Evolutionary conservation across 2,329 filamentous ascomycete species (phyloP).

Genomic region (Paracoccidioides lutzii): DNA sequence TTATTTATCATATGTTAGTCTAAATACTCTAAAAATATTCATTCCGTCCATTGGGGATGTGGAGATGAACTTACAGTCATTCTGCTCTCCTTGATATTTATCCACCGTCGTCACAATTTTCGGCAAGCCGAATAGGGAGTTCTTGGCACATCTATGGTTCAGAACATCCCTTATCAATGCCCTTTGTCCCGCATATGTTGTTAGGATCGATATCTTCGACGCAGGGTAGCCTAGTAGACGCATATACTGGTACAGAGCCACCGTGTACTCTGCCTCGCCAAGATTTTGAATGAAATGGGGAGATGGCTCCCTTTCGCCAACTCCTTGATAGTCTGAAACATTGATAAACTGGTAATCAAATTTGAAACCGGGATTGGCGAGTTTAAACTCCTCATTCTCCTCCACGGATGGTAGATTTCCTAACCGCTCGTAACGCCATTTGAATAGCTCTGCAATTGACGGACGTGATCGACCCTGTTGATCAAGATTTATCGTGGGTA

Average conservation of each 20-base stretch:
- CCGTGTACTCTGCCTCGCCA: slow-evolving; percentile 92
- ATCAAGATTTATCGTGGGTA: slow-evolving; percentile 81
- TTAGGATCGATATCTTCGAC: slow-evolving; percentile 69
- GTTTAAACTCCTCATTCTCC: slow-evolving; percentile 55
- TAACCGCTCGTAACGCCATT: slow-evolving; percentile 78
- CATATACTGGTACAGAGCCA: slow-evolving; percentile 96
- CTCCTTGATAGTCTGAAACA: slow-evolving; percentile 82
- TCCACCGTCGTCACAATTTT: slow-evolving; percentile 88
- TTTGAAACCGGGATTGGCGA: slow-evolving; percentile 80
- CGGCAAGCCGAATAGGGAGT: slow-evolving; percentile 75
- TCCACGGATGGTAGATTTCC: slow-evolving; percentile 67
- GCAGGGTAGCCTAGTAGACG: slow-evolving; percentile 84
- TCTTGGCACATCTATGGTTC: slow-evolving; percentile 66
- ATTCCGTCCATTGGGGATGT: neutral
- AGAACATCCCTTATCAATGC: slow-evolving; percentile 83
- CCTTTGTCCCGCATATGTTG: slow-evolving; percentile 85
- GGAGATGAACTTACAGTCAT: slow-evolving; percentile 64
- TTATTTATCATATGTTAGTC: neutral
- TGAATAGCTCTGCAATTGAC: slow-evolving; percentile 77
- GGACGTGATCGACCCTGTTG: slow-evolving; percentile 85
- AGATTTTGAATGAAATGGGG: slow-evolving; percentile 95
- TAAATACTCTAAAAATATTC: neutral
- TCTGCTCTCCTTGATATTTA: slow-evolving; percentile 98
- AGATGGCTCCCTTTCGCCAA: slow-evolving; percentile 75
- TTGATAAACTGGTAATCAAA: slow-evolving; percentile 96